A percentile compares a stretch with the other conserved stretches of the same genome.
These are phyloP conservation scores for Lentinula sp. DNA, from an alignment of 768 basidiomycete species.

Conservation along the genomic window DNA sequence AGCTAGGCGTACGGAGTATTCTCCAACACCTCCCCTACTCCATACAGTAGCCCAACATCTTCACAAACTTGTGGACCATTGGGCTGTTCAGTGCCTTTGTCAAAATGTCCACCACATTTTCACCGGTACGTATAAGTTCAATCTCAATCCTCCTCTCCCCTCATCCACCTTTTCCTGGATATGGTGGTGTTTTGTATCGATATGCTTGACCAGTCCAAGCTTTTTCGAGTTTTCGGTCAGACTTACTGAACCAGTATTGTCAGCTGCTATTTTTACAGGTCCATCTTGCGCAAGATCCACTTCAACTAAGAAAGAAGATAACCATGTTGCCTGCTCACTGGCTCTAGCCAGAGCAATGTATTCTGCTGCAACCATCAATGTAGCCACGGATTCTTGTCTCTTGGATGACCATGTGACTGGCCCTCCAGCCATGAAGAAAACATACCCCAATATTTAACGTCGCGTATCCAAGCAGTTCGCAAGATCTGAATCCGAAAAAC, in stretches of 20 bases:
- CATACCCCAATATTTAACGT: neutral
- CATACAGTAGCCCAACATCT: neutral
- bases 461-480: neutral
- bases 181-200: conserved; percentile 11
- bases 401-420: neutral
- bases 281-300: conserved; percentile 5
- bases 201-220: conserved; percentile 10
- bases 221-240: conserved; percentile 7
- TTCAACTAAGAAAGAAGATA: conserved; percentile 5
- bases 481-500: neutral
- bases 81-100: neutral
- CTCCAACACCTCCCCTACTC: no score
- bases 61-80: neutral
- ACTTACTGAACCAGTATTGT: conserved; percentile 22
- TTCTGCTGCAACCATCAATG: neutral
- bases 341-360: neutral
- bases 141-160: conserved; percentile 3
- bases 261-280: conserved; percentile 8
- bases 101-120: neutral
- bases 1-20: no score
- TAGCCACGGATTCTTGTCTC: neutral
- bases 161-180: conserved; percentile 9
- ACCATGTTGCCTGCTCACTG: neutral
- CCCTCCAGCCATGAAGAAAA: neutral
- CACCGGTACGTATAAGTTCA: neutral